Conservation (phyloP, 768 basidiomycete genomes). For the Suillus sp. region DNA sequence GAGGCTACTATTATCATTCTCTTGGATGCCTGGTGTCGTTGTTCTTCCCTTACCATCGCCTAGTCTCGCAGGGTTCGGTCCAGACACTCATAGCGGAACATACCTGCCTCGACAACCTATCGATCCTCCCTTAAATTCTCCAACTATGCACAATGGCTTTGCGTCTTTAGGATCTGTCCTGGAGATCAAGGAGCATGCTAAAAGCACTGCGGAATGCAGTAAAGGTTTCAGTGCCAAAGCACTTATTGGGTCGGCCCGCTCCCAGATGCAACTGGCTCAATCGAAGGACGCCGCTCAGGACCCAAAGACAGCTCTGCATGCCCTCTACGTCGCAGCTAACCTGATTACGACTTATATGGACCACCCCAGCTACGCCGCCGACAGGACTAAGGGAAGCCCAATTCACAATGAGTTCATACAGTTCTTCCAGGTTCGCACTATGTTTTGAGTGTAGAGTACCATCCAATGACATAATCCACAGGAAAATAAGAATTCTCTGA, state of each 20-base stretch:
- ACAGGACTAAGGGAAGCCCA: conserved; percentile 52
- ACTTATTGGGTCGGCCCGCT: conserved; percentile 64
- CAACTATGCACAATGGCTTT: conserved; percentile 46
- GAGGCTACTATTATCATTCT: conserved; percentile 10
- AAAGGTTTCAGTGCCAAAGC: conserved; percentile 60
- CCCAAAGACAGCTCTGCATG: conserved; percentile 58
- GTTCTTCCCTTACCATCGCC: conserved; percentile 42
- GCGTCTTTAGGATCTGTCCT: conserved; percentile 34
- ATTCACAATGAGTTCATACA: conserved; percentile 65
- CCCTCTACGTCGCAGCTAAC: conserved; percentile 62
- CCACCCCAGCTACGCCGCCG: conserved; percentile 55
- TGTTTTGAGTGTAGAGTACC: conserved; percentile 13
- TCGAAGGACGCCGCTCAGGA: conserved; percentile 58
- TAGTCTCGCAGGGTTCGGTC: conserved; percentile 31
- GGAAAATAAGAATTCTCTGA: conserved; percentile 40
- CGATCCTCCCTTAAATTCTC: not conserved
- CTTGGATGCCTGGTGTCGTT: conserved; percentile 45
- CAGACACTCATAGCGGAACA: conserved; percentile 27
- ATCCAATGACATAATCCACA: conserved; percentile 31
- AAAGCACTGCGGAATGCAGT: conserved; percentile 49
- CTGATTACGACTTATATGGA: conserved; percentile 62
- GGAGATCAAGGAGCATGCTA: conserved; percentile 52
- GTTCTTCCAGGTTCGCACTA: conserved; percentile 60
- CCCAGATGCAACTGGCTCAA: conserved; percentile 55
- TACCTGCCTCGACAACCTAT: conserved; percentile 17